Conservation (phyloP, 2,329 filamentous ascomycete species). For the Pyrenophora teres region DNA sequence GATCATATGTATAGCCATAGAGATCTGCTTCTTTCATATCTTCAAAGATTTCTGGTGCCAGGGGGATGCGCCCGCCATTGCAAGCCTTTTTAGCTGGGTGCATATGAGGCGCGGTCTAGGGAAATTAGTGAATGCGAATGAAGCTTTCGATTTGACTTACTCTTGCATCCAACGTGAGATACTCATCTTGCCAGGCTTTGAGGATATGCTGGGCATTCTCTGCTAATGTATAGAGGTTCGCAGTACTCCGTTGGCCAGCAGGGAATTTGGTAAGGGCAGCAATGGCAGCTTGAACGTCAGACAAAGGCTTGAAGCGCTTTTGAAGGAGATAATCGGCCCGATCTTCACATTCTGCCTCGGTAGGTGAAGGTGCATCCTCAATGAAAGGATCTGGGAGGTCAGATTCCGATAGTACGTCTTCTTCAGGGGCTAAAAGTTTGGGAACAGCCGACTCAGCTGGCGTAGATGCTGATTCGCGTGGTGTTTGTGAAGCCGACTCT, state of each 20-base stretch:
- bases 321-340: conserved; percentile 50
- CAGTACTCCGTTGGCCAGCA: conserved; percentile 51
- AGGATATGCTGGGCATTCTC: conserved; percentile 59
- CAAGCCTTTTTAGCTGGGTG: conserved; percentile 57
- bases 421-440: conserved; percentile 36
- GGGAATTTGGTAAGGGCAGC: conserved; percentile 51
- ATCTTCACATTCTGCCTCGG: conserved; percentile 45
- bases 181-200: conserved; percentile 63
- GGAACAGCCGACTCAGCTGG: conserved; percentile 27
- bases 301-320: conserved; percentile 49
- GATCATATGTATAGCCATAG: conserved; percentile 64
- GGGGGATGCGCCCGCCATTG: conserved; percentile 54
- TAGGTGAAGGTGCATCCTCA: conserved; percentile 32
- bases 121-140: conserved; percentile 27
- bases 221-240: conserved; percentile 61
- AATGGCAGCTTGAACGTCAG: conserved; percentile 50
- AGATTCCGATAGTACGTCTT: conserved; percentile 42
- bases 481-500: conserved; percentile 34
- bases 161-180: conserved; percentile 57
- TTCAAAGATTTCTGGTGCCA: conserved; percentile 57
- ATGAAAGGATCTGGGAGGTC: conserved; percentile 47
- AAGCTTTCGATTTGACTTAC: conserved; percentile 24
- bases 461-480: conserved; percentile 31
- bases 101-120: conserved; percentile 56
- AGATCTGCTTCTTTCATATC: conserved; percentile 65